A percentile compares a stretch with the other conserved stretches of the same genome.
These are phyloP conservation scores for Rutstroemia sp. DNA, from an alignment of 2,329 filamentous ascomycete genomes.

Conservation along the genomic window DNA sequence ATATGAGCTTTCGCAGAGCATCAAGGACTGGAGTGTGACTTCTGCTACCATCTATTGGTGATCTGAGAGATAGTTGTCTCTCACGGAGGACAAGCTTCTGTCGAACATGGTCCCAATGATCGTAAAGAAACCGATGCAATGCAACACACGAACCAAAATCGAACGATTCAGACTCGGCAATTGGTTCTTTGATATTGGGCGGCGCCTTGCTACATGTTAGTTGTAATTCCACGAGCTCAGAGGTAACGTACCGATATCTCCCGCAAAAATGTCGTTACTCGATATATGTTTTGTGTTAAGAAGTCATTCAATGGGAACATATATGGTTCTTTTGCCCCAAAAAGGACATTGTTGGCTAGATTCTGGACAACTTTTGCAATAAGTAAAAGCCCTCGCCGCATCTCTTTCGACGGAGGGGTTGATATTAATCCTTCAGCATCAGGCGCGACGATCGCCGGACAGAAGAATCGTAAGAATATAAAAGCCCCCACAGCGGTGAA, in stretches of 20 bases:
- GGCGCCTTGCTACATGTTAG: constrained; percentile 33
- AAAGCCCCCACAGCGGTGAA: constrained; percentile 67
- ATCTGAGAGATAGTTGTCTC: constrained; percentile 47
- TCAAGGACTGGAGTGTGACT: constrained; percentile 51
- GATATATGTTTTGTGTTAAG: constrained; percentile 59
- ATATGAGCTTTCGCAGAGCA: constrained; percentile 53
- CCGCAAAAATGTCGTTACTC: constrained; percentile 57
- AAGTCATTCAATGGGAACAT: constrained; percentile 68
- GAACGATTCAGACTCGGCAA: constrained; percentile 44
- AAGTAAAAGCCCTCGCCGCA: constrained; percentile 59
- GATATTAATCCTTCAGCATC: constrained; percentile 60
- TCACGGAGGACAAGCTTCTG: constrained; percentile 56
- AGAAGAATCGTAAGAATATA: constrained; percentile 66
- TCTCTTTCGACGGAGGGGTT: constrained; percentile 56
- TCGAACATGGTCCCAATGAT: constrained; percentile 63
- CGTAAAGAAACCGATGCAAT: constrained; percentile 61
- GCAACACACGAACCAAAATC: constrained; percentile 67
- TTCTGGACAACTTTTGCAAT: constrained; percentile 68
- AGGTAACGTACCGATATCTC: constrained; percentile 54
- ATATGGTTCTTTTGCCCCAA: constrained; percentile 64
- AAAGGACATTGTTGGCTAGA: constrained; percentile 64
- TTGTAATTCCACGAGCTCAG: not conserved
- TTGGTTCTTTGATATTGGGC: constrained; percentile 39
- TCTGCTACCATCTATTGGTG: constrained; percentile 45
- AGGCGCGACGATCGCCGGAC: constrained; percentile 63